Evolutionary conservation across 2,329 filamentous ascomycete species (phyloP), one percentile per base, ranked within the genome.

Genomic region (Mycosphaerella sp.): DNA sequence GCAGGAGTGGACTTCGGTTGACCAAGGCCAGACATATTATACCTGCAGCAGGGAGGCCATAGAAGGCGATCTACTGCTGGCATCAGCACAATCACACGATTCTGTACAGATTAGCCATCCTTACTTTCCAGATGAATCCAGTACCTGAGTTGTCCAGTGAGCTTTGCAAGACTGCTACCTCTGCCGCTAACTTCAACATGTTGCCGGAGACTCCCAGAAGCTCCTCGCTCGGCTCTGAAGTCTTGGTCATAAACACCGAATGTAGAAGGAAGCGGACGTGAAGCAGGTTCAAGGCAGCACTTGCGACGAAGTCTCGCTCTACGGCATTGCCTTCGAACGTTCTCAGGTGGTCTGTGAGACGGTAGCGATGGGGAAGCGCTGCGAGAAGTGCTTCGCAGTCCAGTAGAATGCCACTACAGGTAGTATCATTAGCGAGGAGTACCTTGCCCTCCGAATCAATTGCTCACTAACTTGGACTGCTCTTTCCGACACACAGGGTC

Each of bases 1-100:
- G 36, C 1, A 40, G 34, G n/a, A 43, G 51, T 10, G 34, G 42
- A 9, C 45, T 44, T 4, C 53, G 47, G 11, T 64, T 65, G 3
- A 70, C 54, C 4, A 69, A 48, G 1, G 64, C 62, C 21, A 70
- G 59, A 17, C 62, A 64, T 9, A 70, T 60, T 14, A 70, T 65
- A 0, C 69, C 69, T 7, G 68, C 68, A 3, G 69, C 69, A n/a
- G 69, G 62, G 1, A 71, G 56, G 7, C 69, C 69, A 48, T 69
- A 71, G 42, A 66, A 65, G 4, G 59, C 63, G n/a, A 70, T 61
- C 68, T 70, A 32, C 14, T 8, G 23, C 11, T 31, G 44, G 62
- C 43, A 61, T 55, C 41, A 41, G 17, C 6, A 26, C 14, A 39
- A n/a, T 14, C 17, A 23, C 23, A 11, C 11, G 26, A 47, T 12